Evolutionary conservation across 805 yeast species (phyloP).

Genomic region (Pichia paraexigua): DNA sequence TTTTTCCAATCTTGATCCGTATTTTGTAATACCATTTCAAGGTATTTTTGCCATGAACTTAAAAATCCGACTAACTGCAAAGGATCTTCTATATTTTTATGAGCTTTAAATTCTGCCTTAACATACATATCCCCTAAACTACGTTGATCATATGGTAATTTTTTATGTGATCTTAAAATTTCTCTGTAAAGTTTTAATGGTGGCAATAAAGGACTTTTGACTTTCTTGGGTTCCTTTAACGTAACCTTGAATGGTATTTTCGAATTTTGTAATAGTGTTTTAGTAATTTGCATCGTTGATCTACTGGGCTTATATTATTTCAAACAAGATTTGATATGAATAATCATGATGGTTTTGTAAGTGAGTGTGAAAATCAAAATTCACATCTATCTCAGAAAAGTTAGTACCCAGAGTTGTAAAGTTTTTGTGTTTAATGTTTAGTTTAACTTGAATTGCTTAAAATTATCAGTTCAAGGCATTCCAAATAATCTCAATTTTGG

Average conservation of each 20-base stretch:
- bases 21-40: constrained; percentile 36
- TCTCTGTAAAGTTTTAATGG: constrained; percentile 74
- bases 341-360: no score
- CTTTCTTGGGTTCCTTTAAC: constrained; percentile 21
- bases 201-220: constrained; percentile 52
- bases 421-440: no score
- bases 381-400: no score
- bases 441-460: no score
- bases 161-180: constrained; percentile 74
- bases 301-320: neutral
- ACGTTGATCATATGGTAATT: constrained; percentile 59
- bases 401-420: no score
- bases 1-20: constrained; percentile 58
- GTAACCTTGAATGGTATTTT: constrained; percentile 21
- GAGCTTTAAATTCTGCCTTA: constrained; percentile 81
- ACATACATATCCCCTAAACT: constrained; percentile 86
- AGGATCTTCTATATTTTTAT: constrained; percentile 76
- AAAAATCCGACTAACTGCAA: constrained; percentile 89
- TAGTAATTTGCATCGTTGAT: neutral
- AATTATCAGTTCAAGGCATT: no score
- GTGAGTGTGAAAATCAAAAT: no score
- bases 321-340: no score
- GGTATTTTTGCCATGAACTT: constrained; percentile 89
- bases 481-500: no score
- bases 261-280: constrained; percentile 17